Evolutionary conservation across 495 filamentous ascomycete genomes (phyloP), one percentile per base, ranked within the genome.

Genomic region (Neohortaea acidophila): DNA sequence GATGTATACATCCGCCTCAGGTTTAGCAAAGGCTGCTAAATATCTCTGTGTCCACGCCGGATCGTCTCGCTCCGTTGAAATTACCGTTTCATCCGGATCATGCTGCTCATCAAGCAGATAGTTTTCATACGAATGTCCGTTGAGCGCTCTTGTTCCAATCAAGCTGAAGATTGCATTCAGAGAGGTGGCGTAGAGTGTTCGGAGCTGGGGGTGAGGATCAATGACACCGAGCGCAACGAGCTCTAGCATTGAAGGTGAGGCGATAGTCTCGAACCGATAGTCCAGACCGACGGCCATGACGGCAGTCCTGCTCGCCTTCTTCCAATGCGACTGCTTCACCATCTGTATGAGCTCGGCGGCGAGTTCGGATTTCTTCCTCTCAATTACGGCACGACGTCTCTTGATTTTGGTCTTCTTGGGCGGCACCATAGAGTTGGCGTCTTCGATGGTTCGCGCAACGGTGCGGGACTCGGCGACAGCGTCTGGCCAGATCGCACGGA

Each of bases 281-380:
- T 81, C 84, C 47, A 92, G 70, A 40, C 85, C 86, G 42, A 86
- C 71, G 12, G 92, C 78, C 47, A 96, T 86, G 17, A 85, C 79
- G 11, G 79, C 81, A 28, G 84, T 86, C 20, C 89, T 68, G 41
- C 74, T 83, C 8, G 85, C 87, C 45, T 92, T 81, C 67, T 92
- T 96, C 89, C 89, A 99, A 53, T 96, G 91, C 0, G 83, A 81
- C 17, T 71, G 68, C 39, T 73, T 72, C 0, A 82, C 78, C 37
- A 84, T 56, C 26, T 81, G 73, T 2, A 86, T 76, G 26, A 99
- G 68, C 49, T 93, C 82, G 39, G 79, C 60, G 0, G 85, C 81
- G 12, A 96, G 61, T 4, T 74, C 69, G 0, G 77, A 66, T 61
- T 94, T 96, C 61, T 81, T 85, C 39, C 64, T 65, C 52, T 96